Base-by-base conservation (phyloP, 352 stramenopile genomes). In the Blastocystis sp. region DNA sequence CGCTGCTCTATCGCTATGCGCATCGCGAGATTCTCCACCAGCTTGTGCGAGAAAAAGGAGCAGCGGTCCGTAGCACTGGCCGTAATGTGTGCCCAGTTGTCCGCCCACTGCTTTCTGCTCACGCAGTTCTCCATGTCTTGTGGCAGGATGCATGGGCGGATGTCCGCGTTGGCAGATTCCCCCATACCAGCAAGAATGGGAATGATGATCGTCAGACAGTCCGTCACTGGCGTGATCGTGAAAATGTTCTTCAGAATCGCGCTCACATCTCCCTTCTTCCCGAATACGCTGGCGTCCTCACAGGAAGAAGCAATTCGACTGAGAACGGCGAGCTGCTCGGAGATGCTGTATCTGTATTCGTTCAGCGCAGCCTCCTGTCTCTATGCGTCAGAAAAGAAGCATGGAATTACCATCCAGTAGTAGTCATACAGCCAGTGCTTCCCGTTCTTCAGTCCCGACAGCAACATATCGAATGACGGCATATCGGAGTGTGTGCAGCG, bases 401-500 rank as follows among this genome's bases (percentile, higher is more conserved):
- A 76, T 6, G 10, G 14, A 9, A 76, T 28, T 48, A 65, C 66
- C 54, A 57, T 10, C 82, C 82, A 89, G 61, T 89, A 89, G 40
- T 21, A 14, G 11, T 89, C 43, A 61, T 68, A 17, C 24, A 87
- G 74, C 82, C 82, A 89, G 2, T 54, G 48, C 28, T 77, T 63
- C 14, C 69, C 61, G 48, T 84, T 79, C 6, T 71, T 48, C 54
- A 40, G 7, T 65, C 63, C 54, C 3, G 42, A 21, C 17, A 48
- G 7, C 4, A 89, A 52, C 2, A 69, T 57, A 52, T 59, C 60
- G 62, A 89, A 66, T 10, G 87, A 89, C 0, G 87, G 76, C 1
- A 89, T 19, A n/a, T 89, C 68, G 57, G 59, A 66, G 52, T 89
- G 87, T 19, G 87, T 89, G 17, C 60, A 76, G 34, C 82, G 66